These are phyloP conservation scores for Solanum stenotomum DNA, from an alignment of 257 asterid genomes.

Conservation along the genomic window DNA sequence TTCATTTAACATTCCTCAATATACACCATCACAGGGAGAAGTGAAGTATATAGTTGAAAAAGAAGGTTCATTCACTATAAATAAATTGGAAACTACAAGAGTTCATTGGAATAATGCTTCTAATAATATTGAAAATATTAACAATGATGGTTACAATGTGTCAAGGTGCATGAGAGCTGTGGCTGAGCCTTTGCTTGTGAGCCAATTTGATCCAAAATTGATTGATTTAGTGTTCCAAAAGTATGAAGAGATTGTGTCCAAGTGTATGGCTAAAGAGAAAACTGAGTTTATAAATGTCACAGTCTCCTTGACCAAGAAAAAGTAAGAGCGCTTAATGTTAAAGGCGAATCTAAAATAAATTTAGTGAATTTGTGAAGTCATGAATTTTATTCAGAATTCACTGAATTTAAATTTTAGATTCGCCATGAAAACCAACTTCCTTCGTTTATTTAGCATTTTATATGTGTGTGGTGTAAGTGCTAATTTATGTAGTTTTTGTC, in stretches of 20 bases:
- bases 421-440: neutral
- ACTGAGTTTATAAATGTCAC: slow-evolving; percentile 8
- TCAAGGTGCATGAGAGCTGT: slow-evolving; percentile 57
- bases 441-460: neutral
- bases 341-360: accelerated
- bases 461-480: neutral
- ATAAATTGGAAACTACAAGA: slow-evolving; percentile 27
- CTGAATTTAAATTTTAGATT: neutral
- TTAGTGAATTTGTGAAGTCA: neutral
- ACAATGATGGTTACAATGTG: slow-evolving; percentile 27
- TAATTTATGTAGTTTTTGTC: neutral
- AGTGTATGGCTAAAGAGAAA: slow-evolving; percentile 15
- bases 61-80: slow-evolving; percentile 43
- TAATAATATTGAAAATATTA: neutral
- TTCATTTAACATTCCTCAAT: slow-evolving; percentile 53
- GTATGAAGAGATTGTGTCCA: slow-evolving; percentile 12
- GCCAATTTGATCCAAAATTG: slow-evolving; percentile 38
- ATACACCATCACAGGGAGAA: slow-evolving; percentile 48
- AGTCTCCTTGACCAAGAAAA: neutral
- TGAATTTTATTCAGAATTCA: neutral
- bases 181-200: slow-evolving; percentile 46
- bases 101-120: slow-evolving; percentile 40
- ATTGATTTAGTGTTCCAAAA: slow-evolving; percentile 32
- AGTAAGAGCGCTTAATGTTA: neutral
- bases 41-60: slow-evolving; percentile 27